Base-by-base conservation (phyloP, 1,284 basidiomycete genomes). In the Puccinia triticina region DNA sequence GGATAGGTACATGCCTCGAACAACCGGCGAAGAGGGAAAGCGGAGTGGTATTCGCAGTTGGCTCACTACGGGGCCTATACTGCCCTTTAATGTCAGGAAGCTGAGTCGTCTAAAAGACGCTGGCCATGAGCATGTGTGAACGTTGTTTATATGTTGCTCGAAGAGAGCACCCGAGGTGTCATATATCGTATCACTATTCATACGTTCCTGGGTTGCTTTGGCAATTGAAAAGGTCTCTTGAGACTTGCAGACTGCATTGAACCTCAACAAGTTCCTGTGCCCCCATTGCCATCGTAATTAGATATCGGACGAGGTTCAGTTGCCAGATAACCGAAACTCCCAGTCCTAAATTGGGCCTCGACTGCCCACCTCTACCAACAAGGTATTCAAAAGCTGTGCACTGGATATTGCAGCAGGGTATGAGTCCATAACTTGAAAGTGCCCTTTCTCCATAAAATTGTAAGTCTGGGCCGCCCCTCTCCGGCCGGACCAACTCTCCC, bases 291-390 rank as follows among this genome's bases (percentile, higher is more conserved):
- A 57, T 21, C 55, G 55, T 57, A 57, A 50, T n/a, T n/a, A 59
- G 59, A 61, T 61, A 61, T 61, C 59, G 32, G 59, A 29, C 59
- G 29, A 18, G 59, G 59, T 32, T 61, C 32, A 29, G 32, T 61
- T 29, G 14, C 59, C 55, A 57, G 23, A 57, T n/a, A 57, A 57
- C 55, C n/a, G 23, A 57, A 61, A 61, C 59, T 32, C 59, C 5
- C 57, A 59, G 57, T 59, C 26, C 57, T 26, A 59, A 14, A 59
- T n/a, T 43, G 4, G 29, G 7, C 29, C 59, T 32, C 26, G 59
- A 61, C 59, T 61, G 34, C 59, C 26, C 32, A 61, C 7, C n/a
- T 29, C 59, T 61, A 61, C 59, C 26, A 61, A 61, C 59, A 61
- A 61, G 26, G 10, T 34, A 61, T 16, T 61, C 59, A 61, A 32